Base-by-base conservation (phyloP, 1,284 basidiomycete genomes). In the Schizophyllum commune region DNA sequence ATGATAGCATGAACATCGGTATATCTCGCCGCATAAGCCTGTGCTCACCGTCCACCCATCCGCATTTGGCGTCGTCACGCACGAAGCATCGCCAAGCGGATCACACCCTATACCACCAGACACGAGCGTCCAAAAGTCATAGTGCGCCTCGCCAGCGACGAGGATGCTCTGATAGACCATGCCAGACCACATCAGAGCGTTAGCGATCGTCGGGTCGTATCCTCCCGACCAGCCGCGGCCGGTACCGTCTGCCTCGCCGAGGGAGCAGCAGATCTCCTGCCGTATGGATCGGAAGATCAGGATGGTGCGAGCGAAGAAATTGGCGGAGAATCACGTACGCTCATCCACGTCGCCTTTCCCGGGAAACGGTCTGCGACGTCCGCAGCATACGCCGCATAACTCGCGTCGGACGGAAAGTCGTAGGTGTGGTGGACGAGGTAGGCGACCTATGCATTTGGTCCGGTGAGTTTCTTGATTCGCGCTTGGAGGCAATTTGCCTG, bases 71-170 rank as follows among this genome's bases (percentile, higher is more conserved):
- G 67, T 70, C 13, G 69, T 71, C 7, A 69, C 66, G 22, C 74
- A 75, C 2, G 67, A 64, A 6, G 72, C 61, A 55, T 69, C 70
- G 34, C 65, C 68, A n/a, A 68, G 57, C 11, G 73, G 73, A 17
- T 69, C 65, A 55, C 74, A 75, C 4, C 73, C 74, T 20, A 75
- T 39, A 27, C 27, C 62, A 74, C 15, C 32, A 56, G 22, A 75
- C 54, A 75, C 70, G 4, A 75, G 65, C 19, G 72, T 74, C 74
- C 74, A 74, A 61, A 73, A 75, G 72, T 75, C 74, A 52, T 75
- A 74, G 58, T 75, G 73, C 13, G 74, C 68, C 60, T 75, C 73
- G n/a, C 63, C 66, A 5, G 69, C 74, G 19, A 73, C 56, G 21
- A 72, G 63, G 55, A 75, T 67, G 58, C 72, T 74, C 61, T 75